Percentiles rank a stretch among this genome's conserved stretches.
Conservation (phyloP, 495 filamentous ascomycete genomes). For the Aspergillus heteromorphus region DNA sequence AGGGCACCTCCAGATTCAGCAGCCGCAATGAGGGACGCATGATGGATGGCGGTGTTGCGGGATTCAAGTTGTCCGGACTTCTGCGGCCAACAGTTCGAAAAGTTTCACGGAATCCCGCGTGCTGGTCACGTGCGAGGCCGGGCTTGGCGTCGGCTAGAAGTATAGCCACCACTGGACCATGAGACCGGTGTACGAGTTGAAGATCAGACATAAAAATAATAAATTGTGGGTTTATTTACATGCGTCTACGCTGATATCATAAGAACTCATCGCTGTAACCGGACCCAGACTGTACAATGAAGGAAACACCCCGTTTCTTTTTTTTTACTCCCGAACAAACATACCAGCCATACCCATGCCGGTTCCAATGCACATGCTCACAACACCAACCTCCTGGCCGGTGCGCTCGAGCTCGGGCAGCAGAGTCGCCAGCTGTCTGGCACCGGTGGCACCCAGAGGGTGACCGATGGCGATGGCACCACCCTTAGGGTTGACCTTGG, state of each 20-base stretch:
- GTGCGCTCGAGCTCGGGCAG: slow-evolving; percentile 62
- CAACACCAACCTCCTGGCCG: slow-evolving; percentile 61
- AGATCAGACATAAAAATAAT: background rate
- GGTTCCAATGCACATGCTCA: slow-evolving; percentile 87
- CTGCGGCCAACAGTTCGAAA: slow-evolving; percentile 19
- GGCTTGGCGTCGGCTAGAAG: slow-evolving; percentile 7
- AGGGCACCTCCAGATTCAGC: slow-evolving; percentile 31
- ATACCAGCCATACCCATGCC: slow-evolving; percentile 90
- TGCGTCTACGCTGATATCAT: slow-evolving; percentile 16
- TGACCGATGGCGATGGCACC: slow-evolving; percentile 92
- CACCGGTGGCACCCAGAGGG: slow-evolving; percentile 87
- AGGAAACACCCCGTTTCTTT: background rate
- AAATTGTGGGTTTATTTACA: slow-evolving; percentile 12
- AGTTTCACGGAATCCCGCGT: slow-evolving; percentile 13
- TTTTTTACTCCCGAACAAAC: slow-evolving; percentile 69
- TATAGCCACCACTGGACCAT: background rate
- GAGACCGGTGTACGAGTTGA: background rate
- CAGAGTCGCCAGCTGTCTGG: slow-evolving; percentile 71
- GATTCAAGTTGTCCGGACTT: slow-evolving; percentile 4
- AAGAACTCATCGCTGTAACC: slow-evolving; percentile 11
- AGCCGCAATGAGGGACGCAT: slow-evolving; percentile 40
- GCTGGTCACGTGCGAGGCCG: slow-evolving; percentile 22
- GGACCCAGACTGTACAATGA: slow-evolving; percentile 7
- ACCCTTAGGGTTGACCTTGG: slow-evolving; percentile 81
- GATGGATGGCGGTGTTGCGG: slow-evolving; percentile 22